Base-by-base conservation (phyloP, 371 early-diverging fungal genomes). In the Sporodiniella umbellata region DNA sequence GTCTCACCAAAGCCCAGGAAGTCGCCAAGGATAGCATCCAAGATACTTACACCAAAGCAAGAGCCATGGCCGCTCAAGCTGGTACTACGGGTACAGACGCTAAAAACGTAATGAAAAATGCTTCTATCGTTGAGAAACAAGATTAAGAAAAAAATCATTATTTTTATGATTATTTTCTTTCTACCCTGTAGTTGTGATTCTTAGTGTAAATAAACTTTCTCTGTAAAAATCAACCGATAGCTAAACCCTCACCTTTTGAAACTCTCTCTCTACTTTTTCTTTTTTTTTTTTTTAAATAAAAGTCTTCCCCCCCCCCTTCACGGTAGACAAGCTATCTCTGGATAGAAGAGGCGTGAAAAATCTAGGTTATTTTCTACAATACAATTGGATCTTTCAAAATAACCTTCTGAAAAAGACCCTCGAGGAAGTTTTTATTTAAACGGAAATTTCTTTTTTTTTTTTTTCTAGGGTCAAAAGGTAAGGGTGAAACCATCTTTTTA, bases 31-130 rank as follows among this genome's bases (percentile, higher is more conserved):
- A 57, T 14, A 49, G 52, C 17, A 55, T 49, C 30, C 51, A 61
- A 23, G 26, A 61, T 22, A 51, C 58, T 28, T 61, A 61, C 46
- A 48, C 30, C 25, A 57, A 57, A 33, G 58, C 66, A 6, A 61
- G 58, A 48, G 40, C 54, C 8, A 51, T 40, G 21, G 50, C 58
- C 31, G 66, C 65, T 6, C 45, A 62, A 10, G 51, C 44, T 30
- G 66, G 66, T 30, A 66, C 66, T 14, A 62, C 62, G 33, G 62
- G 59, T 17, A 66, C 66, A n/a, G 66, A 66, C 51, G 66, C 66
- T 6, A 61, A 61, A 22, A 66, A 66, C 21, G 62, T 62, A 7
- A 38, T 66, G 50, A 40, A 50, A 4, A 54, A 54, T 1, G 15
- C 40, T 33, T 54, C 58, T 21, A 49, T 58, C 19, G 48, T 54